A percentile compares a stretch with the other conserved stretches of the same genome.
phyloP scores from a whole-genome alignment of 2,329 filamentous ascomycete species.

The Pseudocercospora crystallina region DNA sequence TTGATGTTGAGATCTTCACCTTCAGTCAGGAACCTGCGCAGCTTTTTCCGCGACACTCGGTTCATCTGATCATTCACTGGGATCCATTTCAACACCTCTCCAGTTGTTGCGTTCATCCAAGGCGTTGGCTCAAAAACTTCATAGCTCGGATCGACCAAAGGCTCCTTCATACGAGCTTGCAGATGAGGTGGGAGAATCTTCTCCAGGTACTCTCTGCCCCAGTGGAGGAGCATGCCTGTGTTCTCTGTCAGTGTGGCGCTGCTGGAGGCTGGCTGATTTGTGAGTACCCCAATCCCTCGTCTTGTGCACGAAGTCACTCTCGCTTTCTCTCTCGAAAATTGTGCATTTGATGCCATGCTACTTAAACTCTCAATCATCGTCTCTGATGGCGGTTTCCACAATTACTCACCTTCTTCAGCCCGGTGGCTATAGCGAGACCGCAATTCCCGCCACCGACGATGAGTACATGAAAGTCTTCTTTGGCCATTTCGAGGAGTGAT shows the following conservation, averaged over 20 bases:
- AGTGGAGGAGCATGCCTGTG: slow-evolving; percentile 14
- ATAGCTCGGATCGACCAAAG: slow-evolving; percentile 2
- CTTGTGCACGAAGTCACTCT: slow-evolving; percentile 6
- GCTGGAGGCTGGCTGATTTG: background rate
- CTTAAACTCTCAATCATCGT: background rate
- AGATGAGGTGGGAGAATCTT: slow-evolving; percentile 4
- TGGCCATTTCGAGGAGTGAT: background rate
- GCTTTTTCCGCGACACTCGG: slow-evolving; percentile 7
- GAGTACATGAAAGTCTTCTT: slow-evolving; percentile 4
- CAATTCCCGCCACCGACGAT: slow-evolving; percentile 10
- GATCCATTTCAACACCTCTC: slow-evolving; percentile 7
- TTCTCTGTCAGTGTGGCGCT: background rate
- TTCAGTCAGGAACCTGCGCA: slow-evolving; percentile 9
- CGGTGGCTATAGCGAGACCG: slow-evolving; percentile 9
- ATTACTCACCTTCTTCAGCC: slow-evolving; percentile 8
- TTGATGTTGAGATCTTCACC: slow-evolving; percentile 12
- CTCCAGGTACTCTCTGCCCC: slow-evolving; percentile 7
- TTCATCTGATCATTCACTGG: background rate
- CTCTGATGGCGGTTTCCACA: background rate
- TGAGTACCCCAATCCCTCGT: slow-evolving; percentile 3
- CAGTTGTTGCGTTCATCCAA: slow-evolving; percentile 8
- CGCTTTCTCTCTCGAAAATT: slow-evolving; percentile 10
- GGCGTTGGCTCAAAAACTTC: slow-evolving; percentile 10
- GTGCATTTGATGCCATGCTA: slow-evolving; percentile 10
- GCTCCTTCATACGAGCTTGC: slow-evolving; percentile 3